Conservation (phyloP, 2,329 filamentous ascomycete species). For the Samsoniella hepiali region DNA sequence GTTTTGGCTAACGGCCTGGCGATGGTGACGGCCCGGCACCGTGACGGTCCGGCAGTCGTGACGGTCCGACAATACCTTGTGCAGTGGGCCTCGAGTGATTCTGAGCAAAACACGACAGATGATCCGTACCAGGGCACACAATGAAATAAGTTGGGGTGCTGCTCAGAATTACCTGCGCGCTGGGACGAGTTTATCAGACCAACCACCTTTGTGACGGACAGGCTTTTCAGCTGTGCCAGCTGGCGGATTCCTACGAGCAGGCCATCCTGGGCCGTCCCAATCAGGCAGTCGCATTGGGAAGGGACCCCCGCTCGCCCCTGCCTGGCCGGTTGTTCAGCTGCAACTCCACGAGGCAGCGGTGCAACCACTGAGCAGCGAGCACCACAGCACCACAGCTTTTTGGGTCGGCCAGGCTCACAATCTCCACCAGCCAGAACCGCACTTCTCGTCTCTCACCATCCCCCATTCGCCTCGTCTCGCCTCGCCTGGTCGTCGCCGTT, state of each 20-base stretch:
- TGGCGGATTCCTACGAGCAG: not conserved
- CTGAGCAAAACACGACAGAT: too few relatives aligned
- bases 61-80: too few relatives aligned
- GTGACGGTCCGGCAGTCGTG: not conserved
- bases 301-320: not conserved
- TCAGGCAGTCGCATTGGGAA: slow-evolving; percentile 9
- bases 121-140: too few relatives aligned
- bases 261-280: slow-evolving; percentile 3
- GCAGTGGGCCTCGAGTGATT: too few relatives aligned
- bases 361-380: slow-evolving; percentile 3
- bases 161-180: too few relatives aligned
- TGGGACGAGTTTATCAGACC: too few relatives aligned
- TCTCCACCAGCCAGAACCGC: slow-evolving; percentile 10
- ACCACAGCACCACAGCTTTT: not conserved
- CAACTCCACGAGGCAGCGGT: slow-evolving; percentile 3
- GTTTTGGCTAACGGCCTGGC: not conserved
- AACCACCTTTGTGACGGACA: not conserved
- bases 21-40: not conserved
- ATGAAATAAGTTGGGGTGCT: too few relatives aligned
- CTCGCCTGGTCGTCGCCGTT: not conserved
- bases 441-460: slow-evolving; percentile 9
- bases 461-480: slow-evolving; percentile 2
- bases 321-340: slow-evolving; percentile 5
- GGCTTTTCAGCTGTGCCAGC: slow-evolving; percentile 11
- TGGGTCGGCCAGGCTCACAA: not conserved